These are phyloP conservation scores for Stachybotrys echinatus DNA, from an alignment of 2,329 filamentous ascomycete species.

Conservation along the genomic window DNA sequence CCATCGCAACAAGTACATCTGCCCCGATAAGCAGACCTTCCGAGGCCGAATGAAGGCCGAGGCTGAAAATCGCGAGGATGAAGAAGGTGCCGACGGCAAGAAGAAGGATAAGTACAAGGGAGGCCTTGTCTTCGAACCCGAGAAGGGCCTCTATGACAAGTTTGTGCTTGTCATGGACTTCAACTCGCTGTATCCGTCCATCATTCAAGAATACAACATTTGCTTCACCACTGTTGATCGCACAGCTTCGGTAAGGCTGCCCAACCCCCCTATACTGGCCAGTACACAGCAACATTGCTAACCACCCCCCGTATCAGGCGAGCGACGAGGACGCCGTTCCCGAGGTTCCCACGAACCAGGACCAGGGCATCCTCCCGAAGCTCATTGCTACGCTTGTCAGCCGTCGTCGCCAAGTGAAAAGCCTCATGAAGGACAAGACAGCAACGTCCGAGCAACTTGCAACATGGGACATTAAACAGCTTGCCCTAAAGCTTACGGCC, in stretches of 20 bases:
- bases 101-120: constrained; percentile 99
- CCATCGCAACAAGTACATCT: constrained; percentile 94
- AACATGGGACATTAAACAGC: constrained; percentile 97
- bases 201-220: constrained; percentile 99
- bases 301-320: constrained; percentile 18
- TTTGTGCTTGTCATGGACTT: constrained; percentile 99
- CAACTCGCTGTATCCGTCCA: constrained; percentile 96
- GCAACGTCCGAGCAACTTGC: constrained; percentile 82
- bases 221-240: constrained; percentile 97
- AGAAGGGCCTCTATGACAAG: constrained; percentile 96
- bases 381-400: constrained; percentile 90
- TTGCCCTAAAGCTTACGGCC: constrained; percentile 92
- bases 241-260: constrained; percentile 55
- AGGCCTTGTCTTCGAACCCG: constrained; percentile 95
- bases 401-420: constrained; percentile 87
- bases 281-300: constrained; percentile 12
- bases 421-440: constrained; percentile 89
- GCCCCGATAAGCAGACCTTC: constrained; percentile 86
- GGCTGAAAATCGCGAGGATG: constrained; percentile 59
- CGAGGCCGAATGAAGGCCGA: constrained; percentile 68
- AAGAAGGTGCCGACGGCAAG: constrained; percentile 69
- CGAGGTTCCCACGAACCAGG: constrained; percentile 73
- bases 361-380: constrained; percentile 79
- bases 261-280: background rate
- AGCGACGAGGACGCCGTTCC: constrained; percentile 86